Conservation (phyloP, 2,329 filamentous ascomycete species). For the Parafenestella ontariensis region DNA sequence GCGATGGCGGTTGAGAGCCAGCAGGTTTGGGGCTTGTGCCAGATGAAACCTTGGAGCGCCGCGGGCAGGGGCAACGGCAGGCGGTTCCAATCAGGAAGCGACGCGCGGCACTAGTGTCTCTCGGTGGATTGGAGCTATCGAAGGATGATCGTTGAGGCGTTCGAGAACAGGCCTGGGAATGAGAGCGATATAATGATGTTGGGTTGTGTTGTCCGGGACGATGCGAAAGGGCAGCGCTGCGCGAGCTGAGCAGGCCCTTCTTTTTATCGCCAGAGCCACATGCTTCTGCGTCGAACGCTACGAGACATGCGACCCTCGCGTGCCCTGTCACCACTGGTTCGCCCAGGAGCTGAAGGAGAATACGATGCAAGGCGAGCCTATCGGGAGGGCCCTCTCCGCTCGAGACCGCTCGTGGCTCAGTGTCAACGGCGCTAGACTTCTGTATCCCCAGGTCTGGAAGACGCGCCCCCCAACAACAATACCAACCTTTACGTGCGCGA, state of each 20-base stretch:
- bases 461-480: too few species aligned
- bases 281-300: neutral
- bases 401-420: slow-evolving; percentile 12
- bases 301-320: slow-evolving; percentile 4
- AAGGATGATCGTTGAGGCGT: neutral
- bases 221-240: neutral
- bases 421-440: slow-evolving; percentile 2
- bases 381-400: neutral
- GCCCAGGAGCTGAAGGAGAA: slow-evolving; percentile 7
- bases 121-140: neutral
- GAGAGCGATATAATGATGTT: neutral
- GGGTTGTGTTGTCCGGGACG: neutral
- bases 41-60: slow-evolving; percentile 35
- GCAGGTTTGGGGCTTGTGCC: slow-evolving; percentile 34
- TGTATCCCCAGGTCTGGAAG: too few species aligned
- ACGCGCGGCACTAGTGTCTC: slow-evolving; percentile 34
- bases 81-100: slow-evolving; percentile 31
- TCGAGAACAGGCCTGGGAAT: neutral
- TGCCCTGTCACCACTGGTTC: slow-evolving; percentile 3
- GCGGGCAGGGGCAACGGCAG: slow-evolving; percentile 28
- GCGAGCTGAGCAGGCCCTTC: neutral
- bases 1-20: slow-evolving; percentile 23
- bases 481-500: neutral
- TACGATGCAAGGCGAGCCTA: slow-evolving; percentile 7
- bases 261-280: neutral